These are phyloP conservation scores for Discostella pseudostelligera DNA, from an alignment of 108 stramenopile species.

Conservation along the genomic window DNA sequence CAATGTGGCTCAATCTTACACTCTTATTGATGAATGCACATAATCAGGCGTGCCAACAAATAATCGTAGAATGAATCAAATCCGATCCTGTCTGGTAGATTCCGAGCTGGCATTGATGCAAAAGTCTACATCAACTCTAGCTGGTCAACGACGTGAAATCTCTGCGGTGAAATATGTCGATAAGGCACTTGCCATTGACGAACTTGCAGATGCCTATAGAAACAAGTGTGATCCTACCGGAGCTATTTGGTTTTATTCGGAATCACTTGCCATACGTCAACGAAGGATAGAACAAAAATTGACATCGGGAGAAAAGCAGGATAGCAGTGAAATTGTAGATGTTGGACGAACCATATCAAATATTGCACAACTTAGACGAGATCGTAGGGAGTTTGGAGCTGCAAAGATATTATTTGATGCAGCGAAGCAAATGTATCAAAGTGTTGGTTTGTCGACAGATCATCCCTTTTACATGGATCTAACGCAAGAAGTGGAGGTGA, in stretches of 20 bases:
- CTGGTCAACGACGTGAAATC: conserved; percentile 34
- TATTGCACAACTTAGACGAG: conserved; percentile 38
- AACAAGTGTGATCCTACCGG: conserved; percentile 27
- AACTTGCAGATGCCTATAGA: conserved; percentile 35
- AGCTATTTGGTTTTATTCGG: conserved; percentile 47
- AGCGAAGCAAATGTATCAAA: conserved; percentile 33
- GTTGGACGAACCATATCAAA: conserved; percentile 40
- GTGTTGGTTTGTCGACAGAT: conserved; percentile 22
- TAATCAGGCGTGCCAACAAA: conserved; percentile 32
- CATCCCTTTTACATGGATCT: conserved; percentile 45
- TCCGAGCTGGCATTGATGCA: conserved; percentile 44
- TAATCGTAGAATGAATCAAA: conserved; percentile 40
- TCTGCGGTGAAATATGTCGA: conserved; percentile 26
- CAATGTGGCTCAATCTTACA: not conserved
- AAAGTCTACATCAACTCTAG: conserved; percentile 39
- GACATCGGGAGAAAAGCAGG: conserved; percentile 23
- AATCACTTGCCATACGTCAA: conserved; percentile 36
- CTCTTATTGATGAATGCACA: not conserved
- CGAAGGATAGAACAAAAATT: conserved; percentile 10
- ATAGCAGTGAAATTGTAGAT: conserved; percentile 35
- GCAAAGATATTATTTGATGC: conserved; percentile 44
- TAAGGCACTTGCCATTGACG: conserved; percentile 43
- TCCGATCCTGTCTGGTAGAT: conserved; percentile 42
- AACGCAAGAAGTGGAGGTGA: conserved; percentile 9
- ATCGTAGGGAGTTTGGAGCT: conserved; percentile 47